Conservation (phyloP, 2,329 filamentous ascomycete species). For the Ophiostoma fasciatum region DNA sequence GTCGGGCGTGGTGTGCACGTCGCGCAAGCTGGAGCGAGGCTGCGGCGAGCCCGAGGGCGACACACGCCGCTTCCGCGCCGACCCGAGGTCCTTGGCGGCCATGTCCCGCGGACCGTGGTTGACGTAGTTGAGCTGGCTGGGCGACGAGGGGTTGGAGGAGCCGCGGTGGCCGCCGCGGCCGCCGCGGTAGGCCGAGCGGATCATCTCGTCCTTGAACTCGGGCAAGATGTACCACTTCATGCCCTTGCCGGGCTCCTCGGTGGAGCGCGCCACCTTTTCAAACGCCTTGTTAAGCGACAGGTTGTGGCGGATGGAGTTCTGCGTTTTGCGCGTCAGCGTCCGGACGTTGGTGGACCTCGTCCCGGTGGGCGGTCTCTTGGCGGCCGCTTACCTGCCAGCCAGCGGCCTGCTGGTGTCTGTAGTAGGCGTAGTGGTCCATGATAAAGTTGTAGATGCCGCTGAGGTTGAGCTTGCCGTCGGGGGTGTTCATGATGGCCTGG, state of each 20-base stretch:
- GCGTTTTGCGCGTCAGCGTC: slow-evolving; percentile 17
- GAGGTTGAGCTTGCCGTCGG: slow-evolving; percentile 78
- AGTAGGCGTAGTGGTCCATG: slow-evolving; percentile 82
- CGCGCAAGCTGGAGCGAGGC: slow-evolving; percentile 32
- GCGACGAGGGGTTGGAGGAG: slow-evolving; percentile 57
- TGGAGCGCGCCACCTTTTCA: slow-evolving; percentile 80
- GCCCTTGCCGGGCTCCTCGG: slow-evolving; percentile 91
- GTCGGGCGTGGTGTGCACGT: slow-evolving; percentile 44
- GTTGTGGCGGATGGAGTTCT: slow-evolving; percentile 93
- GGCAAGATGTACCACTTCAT: slow-evolving; percentile 97
- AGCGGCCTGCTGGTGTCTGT: slow-evolving; percentile 57
- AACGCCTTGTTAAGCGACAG: slow-evolving; percentile 90
- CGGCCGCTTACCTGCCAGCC: slow-evolving; percentile 70
- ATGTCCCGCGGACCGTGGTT: slow-evolving; percentile 43
- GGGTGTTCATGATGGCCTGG: slow-evolving; percentile 78
- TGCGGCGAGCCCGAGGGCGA: slow-evolving; percentile 41
- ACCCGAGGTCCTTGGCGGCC: slow-evolving; percentile 33
- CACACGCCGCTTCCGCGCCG: slow-evolving; percentile 41
- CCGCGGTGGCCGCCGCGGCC: slow-evolving; percentile 50
- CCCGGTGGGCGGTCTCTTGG: no score
- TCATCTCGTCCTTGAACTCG: slow-evolving; percentile 74
- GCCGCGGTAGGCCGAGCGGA: slow-evolving; percentile 52
- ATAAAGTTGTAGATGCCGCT: slow-evolving; percentile 92
- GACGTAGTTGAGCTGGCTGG: slow-evolving; percentile 44
- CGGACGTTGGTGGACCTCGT: no score